These are phyloP conservation scores for Ganoderma sp. DNA, from an alignment of 1,284 basidiomycete genomes.

Conservation along the genomic window DNA sequence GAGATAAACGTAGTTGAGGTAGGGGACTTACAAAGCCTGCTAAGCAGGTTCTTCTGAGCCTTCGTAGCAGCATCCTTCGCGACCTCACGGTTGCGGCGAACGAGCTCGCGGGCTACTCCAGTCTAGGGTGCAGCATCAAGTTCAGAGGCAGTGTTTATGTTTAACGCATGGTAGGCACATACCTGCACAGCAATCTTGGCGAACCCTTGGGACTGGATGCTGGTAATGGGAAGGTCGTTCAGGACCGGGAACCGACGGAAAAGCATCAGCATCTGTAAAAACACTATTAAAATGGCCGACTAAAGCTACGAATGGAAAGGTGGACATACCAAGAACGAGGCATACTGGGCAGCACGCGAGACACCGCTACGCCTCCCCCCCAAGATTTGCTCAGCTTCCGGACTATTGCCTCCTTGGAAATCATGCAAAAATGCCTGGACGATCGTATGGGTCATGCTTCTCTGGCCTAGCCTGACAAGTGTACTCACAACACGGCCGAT, in stretches of 20 bases:
- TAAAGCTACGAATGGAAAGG: background rate
- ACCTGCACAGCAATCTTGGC: conserved; percentile 35
- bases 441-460: background rate
- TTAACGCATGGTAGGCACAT: background rate
- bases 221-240: conserved; percentile 33
- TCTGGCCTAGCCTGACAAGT: background rate
- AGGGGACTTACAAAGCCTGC: conserved; percentile 8
- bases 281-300: background rate
- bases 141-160: too few relatives aligned
- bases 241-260: conserved; percentile 39
- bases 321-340: background rate
- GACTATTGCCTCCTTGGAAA: conserved; percentile 35
- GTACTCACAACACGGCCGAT: conserved; percentile 18
- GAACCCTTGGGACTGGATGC: conserved; percentile 36
- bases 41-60: conserved; percentile 12
- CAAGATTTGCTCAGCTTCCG: conserved; percentile 34
- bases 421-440: conserved; percentile 33
- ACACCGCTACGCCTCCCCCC: conserved; percentile 27
- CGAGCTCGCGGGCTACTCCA: conserved; percentile 18
- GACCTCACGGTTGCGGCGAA: conserved; percentile 10
- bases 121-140: background rate
- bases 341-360: conserved; percentile 1
- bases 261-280: conserved; percentile 30
- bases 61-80: conserved; percentile 7
- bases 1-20: background rate